phyloP scores from a whole-genome alignment of 1,139 yeast genomes.

The Candida gigantensis region DNA sequence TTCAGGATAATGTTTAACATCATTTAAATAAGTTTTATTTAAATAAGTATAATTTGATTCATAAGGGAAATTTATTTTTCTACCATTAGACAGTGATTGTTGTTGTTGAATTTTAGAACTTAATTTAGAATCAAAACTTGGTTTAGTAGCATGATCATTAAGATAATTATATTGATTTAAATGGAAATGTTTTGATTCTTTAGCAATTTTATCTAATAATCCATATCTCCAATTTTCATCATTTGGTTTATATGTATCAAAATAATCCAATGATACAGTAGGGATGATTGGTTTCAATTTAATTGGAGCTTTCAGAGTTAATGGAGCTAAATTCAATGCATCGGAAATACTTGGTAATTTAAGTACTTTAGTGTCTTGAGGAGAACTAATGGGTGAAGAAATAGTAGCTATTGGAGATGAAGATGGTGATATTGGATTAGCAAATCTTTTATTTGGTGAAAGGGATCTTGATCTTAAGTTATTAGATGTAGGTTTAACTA shows the following conservation, averaged over 20 bases:
- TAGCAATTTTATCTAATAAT: slow-evolving; percentile 39
- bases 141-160: slow-evolving; percentile 33
- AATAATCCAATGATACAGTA: slow-evolving; percentile 48
- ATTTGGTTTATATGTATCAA: slow-evolving; percentile 50
- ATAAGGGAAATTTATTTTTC: slow-evolving; percentile 53
- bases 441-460: slow-evolving; percentile 31
- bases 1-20: slow-evolving; percentile 49
- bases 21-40: slow-evolving; percentile 46
- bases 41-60: slow-evolving; percentile 56
- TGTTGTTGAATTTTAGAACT: slow-evolving; percentile 36
- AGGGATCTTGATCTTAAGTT: slow-evolving; percentile 33
- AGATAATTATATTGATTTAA: slow-evolving; percentile 32
- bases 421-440: slow-evolving; percentile 33
- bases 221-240: slow-evolving; percentile 52
- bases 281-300: slow-evolving; percentile 40
- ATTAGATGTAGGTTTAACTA: slow-evolving; percentile 5
- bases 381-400: slow-evolving; percentile 22
- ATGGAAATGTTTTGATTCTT: slow-evolving; percentile 31
- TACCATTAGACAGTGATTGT: slow-evolving; percentile 29
- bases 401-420: slow-evolving; percentile 30
- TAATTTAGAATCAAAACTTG: slow-evolving; percentile 44
- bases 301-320: slow-evolving; percentile 26
- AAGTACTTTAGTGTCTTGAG: slow-evolving; percentile 13
- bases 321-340: slow-evolving; percentile 31
- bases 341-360: slow-evolving; percentile 44